Evolutionary conservation across 2,329 filamentous ascomycete genomes (phyloP).

Genomic region (Sporothrix luriei): DNA sequence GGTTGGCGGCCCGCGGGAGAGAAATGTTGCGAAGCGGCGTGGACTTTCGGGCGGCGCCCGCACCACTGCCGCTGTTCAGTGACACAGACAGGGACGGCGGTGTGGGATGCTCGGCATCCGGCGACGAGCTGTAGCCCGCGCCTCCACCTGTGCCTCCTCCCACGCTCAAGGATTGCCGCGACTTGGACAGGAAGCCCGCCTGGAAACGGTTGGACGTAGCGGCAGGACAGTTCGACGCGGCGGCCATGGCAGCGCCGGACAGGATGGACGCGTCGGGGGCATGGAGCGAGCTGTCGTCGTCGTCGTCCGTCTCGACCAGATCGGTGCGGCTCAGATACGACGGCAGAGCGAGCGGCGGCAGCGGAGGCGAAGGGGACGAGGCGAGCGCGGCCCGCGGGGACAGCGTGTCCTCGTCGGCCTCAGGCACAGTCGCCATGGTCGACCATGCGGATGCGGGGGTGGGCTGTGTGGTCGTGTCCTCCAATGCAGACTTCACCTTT

Average conservation of each 20-base stretch:
- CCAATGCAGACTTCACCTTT: background rate
- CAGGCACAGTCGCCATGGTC: conserved; percentile 30
- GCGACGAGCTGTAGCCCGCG: conserved; percentile 48
- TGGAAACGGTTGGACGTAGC: conserved; percentile 78
- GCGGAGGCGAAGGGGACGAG: conserved; percentile 50
- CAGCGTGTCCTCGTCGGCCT: conserved; percentile 25
- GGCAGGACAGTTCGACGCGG: conserved; percentile 27
- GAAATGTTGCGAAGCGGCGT: conserved; percentile 57
- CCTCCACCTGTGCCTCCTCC: conserved; percentile 42
- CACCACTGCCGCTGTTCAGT: background rate
- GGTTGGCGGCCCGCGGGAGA: conserved; percentile 53
- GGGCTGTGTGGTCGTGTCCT: background rate
- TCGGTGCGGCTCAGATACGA: conserved; percentile 32
- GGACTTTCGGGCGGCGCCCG: conserved; percentile 30
- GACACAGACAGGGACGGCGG: background rate
- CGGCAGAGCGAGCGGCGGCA: conserved; percentile 38
- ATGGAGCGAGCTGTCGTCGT: conserved; percentile 29
- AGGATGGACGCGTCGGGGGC: conserved; percentile 50
- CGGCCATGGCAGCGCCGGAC: conserved; percentile 25
- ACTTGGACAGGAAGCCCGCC: conserved; percentile 76
- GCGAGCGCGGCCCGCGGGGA: background rate
- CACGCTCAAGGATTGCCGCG: conserved; percentile 36
- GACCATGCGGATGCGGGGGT: conserved; percentile 6
- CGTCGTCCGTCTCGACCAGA: conserved; percentile 27
- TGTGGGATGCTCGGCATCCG: conserved; percentile 51